Evolutionary conservation across 352 stramenopile genomes (phyloP), one percentile per base, ranked within the genome.

Genomic region (Paralagenidium karlingii): DNA sequence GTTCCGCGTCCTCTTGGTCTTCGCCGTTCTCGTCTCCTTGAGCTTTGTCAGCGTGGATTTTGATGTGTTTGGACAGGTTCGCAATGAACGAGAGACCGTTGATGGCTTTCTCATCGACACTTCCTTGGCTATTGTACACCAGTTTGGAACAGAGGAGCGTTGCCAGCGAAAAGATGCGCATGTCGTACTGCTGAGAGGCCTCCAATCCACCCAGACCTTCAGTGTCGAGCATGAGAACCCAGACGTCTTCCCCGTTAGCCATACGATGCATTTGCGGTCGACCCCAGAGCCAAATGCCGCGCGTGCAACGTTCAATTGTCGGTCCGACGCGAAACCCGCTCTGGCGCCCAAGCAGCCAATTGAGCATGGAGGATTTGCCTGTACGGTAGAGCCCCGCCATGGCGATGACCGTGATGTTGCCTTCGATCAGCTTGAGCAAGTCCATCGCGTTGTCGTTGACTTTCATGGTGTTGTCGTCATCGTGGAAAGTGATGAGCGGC

Each of bases 81-180:
- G 74, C 78, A 43, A 94, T 87, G 53, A 94, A 90, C 20, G 71
- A 85, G 3, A 94, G 53, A 3, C 69, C 74, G 30, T 63, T 55
- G 36, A 94, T 90, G 12, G 81, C 78, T 43, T 85, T 86, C 43
- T 89, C 76, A 42, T 92, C 78, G 33, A 94, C 74, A 22, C 61
- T 85, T 8, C 75, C 76, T 41, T 84, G 73, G 41, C 70, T 85
- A 51, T 94, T 94, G 59, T 91, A 94, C 39, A 94, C 78, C 29
- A 94, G 60, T 42, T 82, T 85, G 33, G 73, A 90, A 52, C 70
- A 89, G 16, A 94, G 64, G 33, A 94, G 52, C 41, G 69, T 82
- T 22, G 78, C 73, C 37, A 94, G 53, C 37, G 74, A 82, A 51
- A 94, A 94, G 49, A 94, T 90, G 10, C 75, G 73, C 32, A 74